Evolutionary conservation across 192 early-diverging fungal genomes (phyloP), one percentile per base, ranked within the genome.

Genomic region (Glomus cerebriforme): DNA sequence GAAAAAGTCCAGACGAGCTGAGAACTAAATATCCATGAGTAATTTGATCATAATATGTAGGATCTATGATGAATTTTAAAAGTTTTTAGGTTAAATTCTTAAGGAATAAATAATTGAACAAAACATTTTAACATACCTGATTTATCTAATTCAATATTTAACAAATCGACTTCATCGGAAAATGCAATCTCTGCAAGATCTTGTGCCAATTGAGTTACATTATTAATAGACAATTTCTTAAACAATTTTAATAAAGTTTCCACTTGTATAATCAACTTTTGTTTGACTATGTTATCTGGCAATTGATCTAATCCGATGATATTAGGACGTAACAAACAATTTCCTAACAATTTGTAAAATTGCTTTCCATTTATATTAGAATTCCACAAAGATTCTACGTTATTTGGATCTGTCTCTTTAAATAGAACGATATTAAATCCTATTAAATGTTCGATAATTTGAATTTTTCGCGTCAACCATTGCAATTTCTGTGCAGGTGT

Each of bases 311-410:
- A 82, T 79, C 81, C 85, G 5, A 86, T 82, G 31, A 59, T 80
- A 32, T 83, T 81, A 2, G 88, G 87, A 34, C 80, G 78, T 66
- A 91, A 87, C 2, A 91, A 73, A 31, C 82, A 87, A 22, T 59
- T 32, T 0, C 84, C 88, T n/a, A 89, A 78, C 12, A 88, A 64
- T 3, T 59, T 37, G 26, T 81, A 90, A 66, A 91, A 88, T 10
- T 64, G 32, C 0, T 82, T 49, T 35, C 78, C 83, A 76, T 83
- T 70, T 58, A 90, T 43, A 13, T 68, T 79, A 1, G 78, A 63
- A 4, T 49, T 31, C 34, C 74, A 58, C 2, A 86, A 62, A 35
- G 47, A 24, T 22, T 73, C 49, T 9, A 80, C 26, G 3, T 83
- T 22, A 0, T 47, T 47, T 3, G 67, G n/a, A n/a, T 59, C 47